Evolutionary conservation across 805 yeast genomes (phyloP).

Genomic region (Saturnispora sanitii): DNA sequence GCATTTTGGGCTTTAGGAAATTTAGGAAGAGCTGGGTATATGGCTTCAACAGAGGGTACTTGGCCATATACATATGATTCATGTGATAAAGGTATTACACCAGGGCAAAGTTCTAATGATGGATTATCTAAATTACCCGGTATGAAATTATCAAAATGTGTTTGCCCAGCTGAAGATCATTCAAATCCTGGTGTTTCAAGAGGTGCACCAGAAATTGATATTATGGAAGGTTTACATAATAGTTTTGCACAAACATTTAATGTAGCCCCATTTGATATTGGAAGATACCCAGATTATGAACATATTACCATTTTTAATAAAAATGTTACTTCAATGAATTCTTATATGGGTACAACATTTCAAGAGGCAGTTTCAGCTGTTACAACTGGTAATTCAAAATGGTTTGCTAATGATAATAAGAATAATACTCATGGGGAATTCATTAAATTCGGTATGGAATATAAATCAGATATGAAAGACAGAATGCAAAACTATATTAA

Average conservation of each 20-base stretch:
- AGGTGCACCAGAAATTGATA: constrained; percentile 87
- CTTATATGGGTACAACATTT: constrained; percentile 30
- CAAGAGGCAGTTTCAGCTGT: constrained; percentile 33
- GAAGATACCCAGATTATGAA: constrained; percentile 34
- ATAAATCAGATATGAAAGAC: constrained; percentile 20
- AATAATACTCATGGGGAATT: constrained; percentile 16
- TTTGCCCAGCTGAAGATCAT: constrained; percentile 67
- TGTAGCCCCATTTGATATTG: constrained; percentile 35
- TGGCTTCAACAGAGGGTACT: constrained; percentile 71
- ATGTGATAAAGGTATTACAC: constrained; percentile 82
- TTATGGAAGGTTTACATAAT: constrained; percentile 48
- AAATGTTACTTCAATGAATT: constrained; percentile 29
- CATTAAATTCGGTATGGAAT: constrained; percentile 31
- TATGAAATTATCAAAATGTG: constrained; percentile 60
- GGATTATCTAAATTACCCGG: constrained; percentile 75
- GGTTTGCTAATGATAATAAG: constrained; percentile 25
- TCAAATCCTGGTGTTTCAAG: constrained; percentile 75
- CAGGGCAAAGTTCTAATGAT: constrained; percentile 73
- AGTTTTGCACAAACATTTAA: constrained; percentile 30
- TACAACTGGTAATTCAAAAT: constrained; percentile 28
- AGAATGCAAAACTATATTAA: constrained; percentile 26
- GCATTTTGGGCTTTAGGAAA: constrained; percentile 86
- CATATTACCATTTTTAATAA: constrained; percentile 24
- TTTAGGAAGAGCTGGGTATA: constrained; percentile 72
- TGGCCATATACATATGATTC: constrained; percentile 79